Conservation (phyloP, 2,329 filamentous ascomycete species). For the Nakataea oryzae region DNA sequence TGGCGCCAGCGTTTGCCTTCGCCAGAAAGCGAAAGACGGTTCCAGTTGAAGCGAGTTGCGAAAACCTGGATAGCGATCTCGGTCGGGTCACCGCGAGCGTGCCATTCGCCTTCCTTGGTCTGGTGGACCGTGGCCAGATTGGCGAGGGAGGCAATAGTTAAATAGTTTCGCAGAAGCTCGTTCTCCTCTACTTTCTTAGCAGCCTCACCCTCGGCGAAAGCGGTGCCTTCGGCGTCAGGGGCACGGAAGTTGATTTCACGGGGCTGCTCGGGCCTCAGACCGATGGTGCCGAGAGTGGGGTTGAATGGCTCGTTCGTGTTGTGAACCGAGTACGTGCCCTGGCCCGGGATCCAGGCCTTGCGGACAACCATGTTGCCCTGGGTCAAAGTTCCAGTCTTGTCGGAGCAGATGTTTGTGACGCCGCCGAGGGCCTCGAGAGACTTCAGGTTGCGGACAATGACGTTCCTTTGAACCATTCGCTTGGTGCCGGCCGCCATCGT, state of each 20-base stretch:
- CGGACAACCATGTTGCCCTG: constrained; percentile 51
- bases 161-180: not conserved
- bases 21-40: constrained; percentile 34
- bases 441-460: constrained; percentile 47
- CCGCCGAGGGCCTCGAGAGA: constrained; percentile 44
- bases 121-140: constrained; percentile 48
- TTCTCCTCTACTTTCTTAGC: not conserved
- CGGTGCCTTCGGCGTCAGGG: not conserved
- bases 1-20: constrained; percentile 30
- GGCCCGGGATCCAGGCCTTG: constrained; percentile 48
- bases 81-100: constrained; percentile 49
- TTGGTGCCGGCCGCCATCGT: constrained; percentile 53
- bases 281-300: constrained; percentile 3
- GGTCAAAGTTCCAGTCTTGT: constrained; percentile 56
- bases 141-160: constrained; percentile 49
- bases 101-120: constrained; percentile 33
- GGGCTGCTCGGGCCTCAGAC: constrained; percentile 4
- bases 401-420: constrained; percentile 44
- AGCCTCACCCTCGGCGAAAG: not conserved
- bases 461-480: constrained; percentile 30
- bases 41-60: constrained; percentile 50
- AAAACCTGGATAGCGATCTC: constrained; percentile 62
- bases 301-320: constrained; percentile 27
- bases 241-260: constrained; percentile 16
- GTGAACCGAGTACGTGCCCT: constrained; percentile 41